phyloP scores from a whole-genome alignment of 83 land plant species.

The Picea abies region DNA sequence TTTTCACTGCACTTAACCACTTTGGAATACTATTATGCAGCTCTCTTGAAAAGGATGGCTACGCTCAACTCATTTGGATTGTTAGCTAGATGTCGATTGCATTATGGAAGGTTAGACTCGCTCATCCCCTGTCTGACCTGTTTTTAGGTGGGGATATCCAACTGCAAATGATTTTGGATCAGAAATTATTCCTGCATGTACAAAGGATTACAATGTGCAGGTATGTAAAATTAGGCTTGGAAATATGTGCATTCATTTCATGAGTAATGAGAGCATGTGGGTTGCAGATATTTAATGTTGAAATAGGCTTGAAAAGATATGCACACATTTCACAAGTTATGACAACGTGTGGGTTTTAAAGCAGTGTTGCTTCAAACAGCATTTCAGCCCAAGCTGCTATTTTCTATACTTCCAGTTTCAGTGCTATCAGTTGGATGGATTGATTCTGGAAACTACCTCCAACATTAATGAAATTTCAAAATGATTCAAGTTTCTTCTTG shows the following conservation, averaged over 20 bases:
- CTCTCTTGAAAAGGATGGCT: neutral
- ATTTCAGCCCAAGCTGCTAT: neutral
- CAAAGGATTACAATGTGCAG: slow-evolving; percentile 61
- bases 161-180: slow-evolving; percentile 66
- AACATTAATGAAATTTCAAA: neutral
- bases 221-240: slow-evolving; percentile 15
- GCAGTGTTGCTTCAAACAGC: neutral
- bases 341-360: neutral
- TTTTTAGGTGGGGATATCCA: slow-evolving; percentile 49
- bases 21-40: too few species aligned
- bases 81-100: neutral
- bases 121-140: too few species aligned
- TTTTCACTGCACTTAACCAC: too few species aligned
- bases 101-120: neutral
- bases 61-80: neutral
- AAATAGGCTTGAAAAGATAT: neutral
- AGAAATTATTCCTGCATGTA: slow-evolving; percentile 56
- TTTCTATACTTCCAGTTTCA: neutral
- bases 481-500: neutral
- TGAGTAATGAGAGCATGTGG: too few species aligned
- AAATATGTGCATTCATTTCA: neutral
- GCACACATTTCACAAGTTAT: neutral
- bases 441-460: neutral
- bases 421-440: neutral
- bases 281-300: neutral